Evolutionary conservation across 306 rosid genomes (phyloP).

Genomic region (Phaseolus lunatus): DNA sequence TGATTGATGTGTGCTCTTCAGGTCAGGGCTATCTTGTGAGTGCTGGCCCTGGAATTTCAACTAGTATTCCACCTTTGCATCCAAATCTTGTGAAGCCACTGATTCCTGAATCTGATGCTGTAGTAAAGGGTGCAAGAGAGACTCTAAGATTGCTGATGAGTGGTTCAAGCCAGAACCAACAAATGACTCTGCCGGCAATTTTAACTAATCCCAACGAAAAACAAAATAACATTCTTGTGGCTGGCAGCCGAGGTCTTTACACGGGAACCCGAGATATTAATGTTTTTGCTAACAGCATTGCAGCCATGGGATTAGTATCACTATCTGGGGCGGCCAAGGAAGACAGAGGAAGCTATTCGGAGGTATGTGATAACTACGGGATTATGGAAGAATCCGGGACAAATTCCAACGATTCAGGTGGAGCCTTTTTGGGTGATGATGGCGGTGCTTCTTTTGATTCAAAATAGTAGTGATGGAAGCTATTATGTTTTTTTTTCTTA

Average conservation of each 20-base stretch:
- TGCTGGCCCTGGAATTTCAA: slow-evolving; percentile 82
- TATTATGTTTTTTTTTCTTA: slow-evolving; percentile 11
- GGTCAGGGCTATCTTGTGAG: slow-evolving; percentile 95
- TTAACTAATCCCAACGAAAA: slow-evolving; percentile 63
- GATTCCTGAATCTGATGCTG: slow-evolving; percentile 73
- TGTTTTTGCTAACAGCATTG: slow-evolving; percentile 77
- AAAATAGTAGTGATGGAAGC: slow-evolving; percentile 44
- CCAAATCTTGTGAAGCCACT: slow-evolving; percentile 72
- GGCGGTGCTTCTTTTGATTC: slow-evolving; percentile 49
- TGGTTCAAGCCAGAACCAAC: slow-evolving; percentile 79
- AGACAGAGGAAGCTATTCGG: slow-evolving; percentile 41
- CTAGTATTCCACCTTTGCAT: slow-evolving; percentile 78
- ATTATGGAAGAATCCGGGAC: slow-evolving; percentile 47
- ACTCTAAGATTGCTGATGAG: slow-evolving; percentile 82
- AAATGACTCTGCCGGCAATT: slow-evolving; percentile 69
- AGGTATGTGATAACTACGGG: slow-evolving; percentile 39
- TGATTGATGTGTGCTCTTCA: slow-evolving; percentile 89
- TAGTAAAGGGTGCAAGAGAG: slow-evolving; percentile 92
- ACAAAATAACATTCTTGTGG: slow-evolving; percentile 58
- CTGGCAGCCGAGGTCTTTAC: slow-evolving; percentile 88
- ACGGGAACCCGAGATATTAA: slow-evolving; percentile 73
- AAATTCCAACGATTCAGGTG: slow-evolving; percentile 52
- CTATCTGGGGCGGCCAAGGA: slow-evolving; percentile 63
- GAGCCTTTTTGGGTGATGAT: slow-evolving; percentile 54
- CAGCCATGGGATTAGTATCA: slow-evolving; percentile 84